Evolutionary conservation across 768 basidiomycete species (phyloP), one percentile per base, ranked within the genome.

Genomic region (Suillus paluster): DNA sequence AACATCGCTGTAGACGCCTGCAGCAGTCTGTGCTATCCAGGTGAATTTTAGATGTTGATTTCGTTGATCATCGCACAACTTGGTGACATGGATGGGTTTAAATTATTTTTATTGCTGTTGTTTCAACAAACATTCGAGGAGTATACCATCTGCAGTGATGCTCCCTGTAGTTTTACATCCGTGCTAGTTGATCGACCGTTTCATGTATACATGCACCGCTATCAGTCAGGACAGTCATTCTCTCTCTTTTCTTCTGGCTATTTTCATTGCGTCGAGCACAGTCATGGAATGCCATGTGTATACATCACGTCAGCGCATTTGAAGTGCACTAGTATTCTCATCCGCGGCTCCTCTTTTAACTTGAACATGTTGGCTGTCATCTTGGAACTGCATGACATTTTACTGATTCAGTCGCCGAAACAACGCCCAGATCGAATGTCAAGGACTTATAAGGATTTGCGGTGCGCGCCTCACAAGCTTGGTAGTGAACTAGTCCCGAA

Each of bases 31-130:
- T 44, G 23, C 34, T 58, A 15, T 27, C 57, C 10, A 39, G 60
- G 57, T 61, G 60, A 61, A 59, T 34, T 38, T 25, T 21, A 21
- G 21, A 25, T 55, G 34, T 50, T 6, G 4, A n/a, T 58, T 42
- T 11, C 3, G 14, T 17, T 58, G 41, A 58, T 54, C 4, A 25
- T 57, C 23, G 15, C 17, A 34, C 19, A 5, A 27, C 0, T 41
- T 58, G n/a, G 57, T 42, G 57, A 33, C n/a, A 4, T 42, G 42
- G 57, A 45, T 41, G 41, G 38, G 21, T 23, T 59, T 60, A 39
- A 57, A 2, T 58, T 61, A 61, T 75, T 60, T 53, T 67, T 76
- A 76, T 76, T 76, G 71, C 71, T 74, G 73, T 76, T 74, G 73
- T 74, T 45, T 69, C 60, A 30, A 57, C 10, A 60, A n/a, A n/a